Base-by-base conservation (phyloP, 169 alveolate genomes). In the Plasmodium ovale region DNA sequence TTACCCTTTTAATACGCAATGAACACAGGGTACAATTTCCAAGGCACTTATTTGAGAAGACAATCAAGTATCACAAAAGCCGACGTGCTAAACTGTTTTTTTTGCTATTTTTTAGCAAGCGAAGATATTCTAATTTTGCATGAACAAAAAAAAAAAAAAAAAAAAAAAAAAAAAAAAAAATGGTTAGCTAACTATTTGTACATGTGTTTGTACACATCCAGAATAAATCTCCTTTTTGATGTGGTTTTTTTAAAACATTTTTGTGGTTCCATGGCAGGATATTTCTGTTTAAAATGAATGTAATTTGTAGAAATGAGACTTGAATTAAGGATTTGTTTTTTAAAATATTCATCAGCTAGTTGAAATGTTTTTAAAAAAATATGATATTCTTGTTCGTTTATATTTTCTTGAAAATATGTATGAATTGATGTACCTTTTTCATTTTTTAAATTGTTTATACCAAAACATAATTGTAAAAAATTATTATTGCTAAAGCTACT, bases 231-330 rank as follows among this genome's bases (percentile, higher is more conserved):
- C 21, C 90, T 69, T 25, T 37, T 82, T 27, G 90, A 54, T 5
- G 90, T 82, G 29, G 42, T 54, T 27, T 59, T 67, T 71, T 42
- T 82, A 58, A 82, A 82, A 69, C 44, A n/a, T 58, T 82, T 82
- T 59, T 68, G 90, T 0, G 82, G 85, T 39, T 82, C 90, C 90
- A 82, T 82, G 21, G 90, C 90, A 23, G 90, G 72, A 42, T 82
- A 82, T 69, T 82, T 82, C 39, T 82, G 31, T 58, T 82, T 82
- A 37, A 65, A 19, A 14, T 49, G 85, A 39, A 82, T 82, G 37
- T 49, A 44, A 82, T 82, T 68, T 3, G 90, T 82, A 12, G 90
- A 54, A 51, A 82, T 67, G 42, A 47, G 39, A 69, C 54, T 64
- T 37, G 73, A 4, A 71, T 82, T 64, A 19, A 82, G 27, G 67